A percentile compares a stretch with the other conserved stretches of the same genome.
These are phyloP conservation scores for Saturnispora galanensis DNA, from an alignment of 805 yeast genomes.

Conservation along the genomic window DNA sequence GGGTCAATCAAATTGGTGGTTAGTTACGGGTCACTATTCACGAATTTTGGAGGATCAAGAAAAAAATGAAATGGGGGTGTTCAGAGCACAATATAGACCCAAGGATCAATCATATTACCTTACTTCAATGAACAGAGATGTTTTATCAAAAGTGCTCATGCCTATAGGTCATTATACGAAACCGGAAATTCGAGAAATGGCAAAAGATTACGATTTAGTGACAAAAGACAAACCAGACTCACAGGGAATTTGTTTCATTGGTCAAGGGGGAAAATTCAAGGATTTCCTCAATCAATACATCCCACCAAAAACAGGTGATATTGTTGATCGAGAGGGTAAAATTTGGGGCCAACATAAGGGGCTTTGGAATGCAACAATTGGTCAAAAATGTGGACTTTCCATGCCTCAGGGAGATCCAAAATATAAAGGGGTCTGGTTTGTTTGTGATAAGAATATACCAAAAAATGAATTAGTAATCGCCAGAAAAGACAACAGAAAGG, in stretches of 20 bases:
- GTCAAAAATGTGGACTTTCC: slow-evolving; percentile 70
- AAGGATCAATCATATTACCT: slow-evolving; percentile 93
- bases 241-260: slow-evolving; percentile 89
- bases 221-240: slow-evolving; percentile 84
- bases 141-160: slow-evolving; percentile 45
- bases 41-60: slow-evolving; percentile 33
- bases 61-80: slow-evolving; percentile 33
- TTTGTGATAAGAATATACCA: slow-evolving; percentile 54
- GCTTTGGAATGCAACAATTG: slow-evolving; percentile 90
- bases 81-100: slow-evolving; percentile 44
- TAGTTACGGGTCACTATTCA: slow-evolving; percentile 84
- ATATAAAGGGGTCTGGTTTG: slow-evolving; percentile 78
- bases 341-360: slow-evolving; percentile 81
- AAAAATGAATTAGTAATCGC: slow-evolving; percentile 75
- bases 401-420: slow-evolving; percentile 85
- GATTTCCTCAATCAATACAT: slow-evolving; percentile 70
- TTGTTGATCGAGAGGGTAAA: slow-evolving; percentile 64
- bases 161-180: slow-evolving; percentile 78
- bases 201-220: slow-evolving; percentile 40
- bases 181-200: slow-evolving; percentile 63
- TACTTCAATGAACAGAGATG: slow-evolving; percentile 46
- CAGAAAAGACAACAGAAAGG: slow-evolving; percentile 50
- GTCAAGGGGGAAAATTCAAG: slow-evolving; percentile 51
- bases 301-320: slow-evolving; percentile 63
- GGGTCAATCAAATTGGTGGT: slow-evolving; percentile 48